Evolutionary conservation across 768 basidiomycete species (phyloP).

Genomic region (Phanerochaete carnosa): DNA sequence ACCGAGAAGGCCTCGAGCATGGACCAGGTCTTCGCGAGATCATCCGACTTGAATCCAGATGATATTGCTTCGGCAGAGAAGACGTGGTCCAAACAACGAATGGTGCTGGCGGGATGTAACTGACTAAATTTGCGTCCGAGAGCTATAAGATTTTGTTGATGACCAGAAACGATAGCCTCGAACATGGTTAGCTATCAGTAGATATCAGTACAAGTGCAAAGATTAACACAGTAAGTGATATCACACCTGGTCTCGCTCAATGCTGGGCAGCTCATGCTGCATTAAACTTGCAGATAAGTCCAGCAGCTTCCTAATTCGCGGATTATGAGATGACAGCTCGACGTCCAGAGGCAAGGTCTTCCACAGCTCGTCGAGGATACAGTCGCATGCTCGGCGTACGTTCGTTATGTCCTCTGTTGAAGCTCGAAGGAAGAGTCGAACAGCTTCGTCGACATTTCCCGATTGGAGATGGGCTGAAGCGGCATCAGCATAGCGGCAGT

Average conservation of each 20-base stretch:
- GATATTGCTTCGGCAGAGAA: neutral
- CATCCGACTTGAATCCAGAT: neutral
- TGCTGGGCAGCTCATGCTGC: neutral
- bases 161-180: neutral
- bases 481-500: conserved; percentile 43
- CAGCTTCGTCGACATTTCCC: conserved; percentile 44
- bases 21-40: neutral
- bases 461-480: conserved; percentile 43
- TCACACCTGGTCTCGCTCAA: too few species aligned
- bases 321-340: neutral
- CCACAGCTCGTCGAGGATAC: conserved; percentile 31
- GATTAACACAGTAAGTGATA: too few species aligned
- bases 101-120: neutral
- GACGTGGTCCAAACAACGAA: neutral
- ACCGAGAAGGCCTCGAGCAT: neutral
- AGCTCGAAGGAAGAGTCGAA: conserved; percentile 36
- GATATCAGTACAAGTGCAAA: too few species aligned
- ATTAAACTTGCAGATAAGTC: neutral
- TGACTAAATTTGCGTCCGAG: neutral
- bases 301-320: neutral
- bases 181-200: too few species aligned
- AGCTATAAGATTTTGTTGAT: neutral
- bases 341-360: neutral
- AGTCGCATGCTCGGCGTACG: conserved; percentile 33
- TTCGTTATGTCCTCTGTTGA: conserved; percentile 21